A percentile compares a stretch with the other conserved stretches of the same genome.
phyloP scores from a whole-genome alignment of 305 asterid genomes.

The Fraxinus paxiana region DNA sequence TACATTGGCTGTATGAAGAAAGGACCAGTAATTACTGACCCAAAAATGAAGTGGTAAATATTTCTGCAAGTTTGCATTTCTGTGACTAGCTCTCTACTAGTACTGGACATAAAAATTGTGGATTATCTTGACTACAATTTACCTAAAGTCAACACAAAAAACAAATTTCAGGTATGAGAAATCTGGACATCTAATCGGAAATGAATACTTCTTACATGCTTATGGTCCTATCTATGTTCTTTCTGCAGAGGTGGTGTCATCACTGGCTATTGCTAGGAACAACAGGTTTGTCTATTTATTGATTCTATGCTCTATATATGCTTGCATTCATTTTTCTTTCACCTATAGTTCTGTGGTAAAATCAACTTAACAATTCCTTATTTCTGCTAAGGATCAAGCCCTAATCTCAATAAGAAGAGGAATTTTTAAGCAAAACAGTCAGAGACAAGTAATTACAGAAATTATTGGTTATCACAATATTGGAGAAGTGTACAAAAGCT shows the following conservation, averaged over 20 bases:
- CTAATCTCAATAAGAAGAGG: neutral
- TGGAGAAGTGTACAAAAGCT: neutral
- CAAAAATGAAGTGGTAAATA: conserved; percentile 24
- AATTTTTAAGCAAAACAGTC: neutral
- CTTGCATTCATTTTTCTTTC: conserved; percentile 1
- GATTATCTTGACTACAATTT: neutral
- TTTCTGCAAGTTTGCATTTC: neutral
- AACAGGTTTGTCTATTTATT: conserved; percentile 12
- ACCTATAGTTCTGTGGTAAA: neutral
- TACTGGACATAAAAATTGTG: neutral
- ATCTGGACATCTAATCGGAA: conserved; percentile 26
- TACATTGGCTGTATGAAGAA: conserved; percentile 31
- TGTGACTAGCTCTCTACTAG: neutral
- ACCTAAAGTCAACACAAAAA: neutral
- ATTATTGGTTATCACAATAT: neutral
- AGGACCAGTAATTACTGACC: conserved; percentile 26
- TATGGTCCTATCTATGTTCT: conserved; percentile 31
- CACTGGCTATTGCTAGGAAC: conserved; percentile 16
- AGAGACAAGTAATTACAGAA: neutral
- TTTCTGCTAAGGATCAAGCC: neutral
- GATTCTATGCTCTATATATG: neutral
- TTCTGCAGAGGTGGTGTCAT: conserved; percentile 29
- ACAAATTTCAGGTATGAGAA: conserved; percentile 23
- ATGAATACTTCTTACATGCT: conserved; percentile 30
- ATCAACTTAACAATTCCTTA: neutral